Conservation (phyloP, 345 rosid genomes). For the Syzygium jambos region DNA sequence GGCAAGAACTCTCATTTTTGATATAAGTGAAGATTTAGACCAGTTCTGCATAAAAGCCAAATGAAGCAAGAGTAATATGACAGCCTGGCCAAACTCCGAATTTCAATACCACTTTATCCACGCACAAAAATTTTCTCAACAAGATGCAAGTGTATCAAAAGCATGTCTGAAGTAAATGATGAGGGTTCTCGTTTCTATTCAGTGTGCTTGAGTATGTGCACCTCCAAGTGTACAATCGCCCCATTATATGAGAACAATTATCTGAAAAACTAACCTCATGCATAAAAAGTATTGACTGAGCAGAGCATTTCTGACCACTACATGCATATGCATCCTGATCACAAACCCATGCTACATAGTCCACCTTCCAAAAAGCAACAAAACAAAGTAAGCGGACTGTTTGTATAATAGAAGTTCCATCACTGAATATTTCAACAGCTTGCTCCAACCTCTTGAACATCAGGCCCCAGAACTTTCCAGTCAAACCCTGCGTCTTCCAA, state of each 20-base stretch:
- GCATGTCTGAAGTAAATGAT: neutral
- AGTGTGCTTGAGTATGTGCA: neutral
- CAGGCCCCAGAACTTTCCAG: slow-evolving; percentile 98
- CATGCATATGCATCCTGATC: slow-evolving; percentile 99
- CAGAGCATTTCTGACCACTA: slow-evolving; percentile 98
- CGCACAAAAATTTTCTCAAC: neutral
- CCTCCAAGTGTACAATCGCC: neutral
- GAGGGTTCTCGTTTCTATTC: neutral
- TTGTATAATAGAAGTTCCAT: neutral
- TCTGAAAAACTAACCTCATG: slow-evolving; percentile 61
- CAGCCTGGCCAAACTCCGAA: neutral
- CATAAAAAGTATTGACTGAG: slow-evolving; percentile 88
- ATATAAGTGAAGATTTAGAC: slow-evolving; percentile 51
- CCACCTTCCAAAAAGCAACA: slow-evolving; percentile 45
- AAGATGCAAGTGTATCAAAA: neutral
- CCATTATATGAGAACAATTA: neutral
- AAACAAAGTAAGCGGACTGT: neutral
- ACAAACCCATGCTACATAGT: slow-evolving; percentile 94
- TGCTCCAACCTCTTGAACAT: slow-evolving; percentile 70
- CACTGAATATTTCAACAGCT: neutral
- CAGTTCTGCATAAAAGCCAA: slow-evolving; percentile 49
- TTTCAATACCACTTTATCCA: neutral
- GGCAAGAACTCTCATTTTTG: slow-evolving; percentile 71
- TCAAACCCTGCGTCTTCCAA: slow-evolving; percentile 99
- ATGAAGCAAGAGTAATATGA: neutral